Conservation (phyloP, 2,329 filamentous ascomycete genomes). For the Claviceps cyperi region DNA sequence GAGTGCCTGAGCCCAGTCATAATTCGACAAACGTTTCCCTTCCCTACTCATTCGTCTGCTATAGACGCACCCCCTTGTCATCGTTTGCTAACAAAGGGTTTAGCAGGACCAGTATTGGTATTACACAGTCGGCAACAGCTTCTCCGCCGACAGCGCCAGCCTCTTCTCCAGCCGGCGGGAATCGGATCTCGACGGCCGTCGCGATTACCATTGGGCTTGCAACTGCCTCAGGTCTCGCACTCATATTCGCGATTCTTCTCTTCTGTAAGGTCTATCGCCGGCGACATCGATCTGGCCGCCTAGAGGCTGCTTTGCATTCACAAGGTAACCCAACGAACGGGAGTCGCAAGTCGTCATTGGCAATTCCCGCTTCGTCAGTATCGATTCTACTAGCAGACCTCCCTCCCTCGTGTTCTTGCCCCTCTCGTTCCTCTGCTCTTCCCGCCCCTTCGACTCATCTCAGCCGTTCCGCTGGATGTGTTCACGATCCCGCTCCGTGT, state of each 20-base stretch:
- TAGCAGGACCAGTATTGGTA: too few species aligned
- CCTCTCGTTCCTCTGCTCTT: not conserved
- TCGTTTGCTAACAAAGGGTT: too few species aligned
- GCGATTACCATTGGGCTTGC: slow-evolving; percentile 1
- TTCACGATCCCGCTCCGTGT: not conserved
- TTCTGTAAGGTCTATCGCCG: not conserved
- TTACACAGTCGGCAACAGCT: too few species aligned
- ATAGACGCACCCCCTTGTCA: too few species aligned
- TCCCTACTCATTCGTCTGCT: too few species aligned
- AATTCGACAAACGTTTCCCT: too few species aligned
- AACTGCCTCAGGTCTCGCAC: not conserved
- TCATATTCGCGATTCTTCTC: not conserved
- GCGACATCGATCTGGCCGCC: not conserved
- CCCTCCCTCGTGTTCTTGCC: not conserved
- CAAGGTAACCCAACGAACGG: not conserved
- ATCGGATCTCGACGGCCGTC: not conserved
- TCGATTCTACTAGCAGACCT: not conserved
- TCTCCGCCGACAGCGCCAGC: not conserved
- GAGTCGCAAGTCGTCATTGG: not conserved
- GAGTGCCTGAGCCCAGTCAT: too few species aligned
- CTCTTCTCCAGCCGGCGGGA: not conserved
- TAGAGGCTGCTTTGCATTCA: not conserved
- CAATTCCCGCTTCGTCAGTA: not conserved
- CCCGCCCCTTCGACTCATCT: not conserved
- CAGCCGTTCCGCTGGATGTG: too few species aligned